Percentiles rank a stretch among this genome's conserved stretches.
phyloP scores from a whole-genome alignment of 441 rosid genomes.

The Hura crepitans region DNA sequence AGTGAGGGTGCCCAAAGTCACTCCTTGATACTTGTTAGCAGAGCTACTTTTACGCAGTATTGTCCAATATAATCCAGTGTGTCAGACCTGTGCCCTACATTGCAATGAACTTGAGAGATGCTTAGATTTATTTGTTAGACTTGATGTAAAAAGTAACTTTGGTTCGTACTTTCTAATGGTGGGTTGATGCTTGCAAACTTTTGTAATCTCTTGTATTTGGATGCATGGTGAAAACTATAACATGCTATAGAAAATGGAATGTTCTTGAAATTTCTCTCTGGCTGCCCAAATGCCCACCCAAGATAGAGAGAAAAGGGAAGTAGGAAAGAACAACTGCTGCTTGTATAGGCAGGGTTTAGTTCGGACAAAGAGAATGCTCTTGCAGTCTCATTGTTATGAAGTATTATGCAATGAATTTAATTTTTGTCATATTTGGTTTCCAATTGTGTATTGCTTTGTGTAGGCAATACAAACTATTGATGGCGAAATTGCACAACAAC shows the following conservation, averaged over 20 bases:
- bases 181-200: background rate
- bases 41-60: background rate
- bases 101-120: background rate
- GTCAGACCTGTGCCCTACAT: background rate
- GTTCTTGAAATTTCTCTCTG: background rate
- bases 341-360: background rate
- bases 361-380: background rate
- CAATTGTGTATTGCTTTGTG: slow-evolving; percentile 1
- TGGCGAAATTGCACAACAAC: slow-evolving; percentile 81
- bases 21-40: background rate
- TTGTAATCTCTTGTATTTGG: background rate
- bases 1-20: background rate
- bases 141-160: background rate
- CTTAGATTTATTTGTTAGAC: background rate
- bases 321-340: background rate
- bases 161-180: background rate
- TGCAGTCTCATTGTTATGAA: background rate
- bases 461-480: slow-evolving; percentile 94
- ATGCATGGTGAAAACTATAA: background rate
- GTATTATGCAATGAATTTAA: background rate
- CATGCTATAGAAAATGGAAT: background rate
- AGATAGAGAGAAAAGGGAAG: background rate
- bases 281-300: background rate
- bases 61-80: background rate
- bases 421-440: background rate